Percentiles rank a stretch among this genome's conserved stretches.
phyloP scores from a whole-genome alignment of 352 stramenopile species.

The Globisporangium iwayamae region DNA sequence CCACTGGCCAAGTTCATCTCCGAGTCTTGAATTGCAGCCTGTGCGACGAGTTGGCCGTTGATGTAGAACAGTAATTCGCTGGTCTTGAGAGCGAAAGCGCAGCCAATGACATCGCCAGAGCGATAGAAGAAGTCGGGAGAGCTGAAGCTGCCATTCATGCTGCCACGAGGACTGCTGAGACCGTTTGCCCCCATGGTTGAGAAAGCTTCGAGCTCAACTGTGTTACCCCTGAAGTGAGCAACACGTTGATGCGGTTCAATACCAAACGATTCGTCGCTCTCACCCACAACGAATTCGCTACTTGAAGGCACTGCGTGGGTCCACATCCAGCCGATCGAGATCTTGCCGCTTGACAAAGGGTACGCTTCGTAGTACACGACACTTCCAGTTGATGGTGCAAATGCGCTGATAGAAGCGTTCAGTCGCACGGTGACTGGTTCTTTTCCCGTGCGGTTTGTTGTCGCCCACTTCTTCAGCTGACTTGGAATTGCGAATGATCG shows the following conservation, averaged over 20 bases:
- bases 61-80: slow-evolving; percentile 51
- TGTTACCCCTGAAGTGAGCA: slow-evolving; percentile 26
- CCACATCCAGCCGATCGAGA: slow-evolving; percentile 53
- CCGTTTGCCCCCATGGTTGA: slow-evolving; percentile 15
- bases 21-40: slow-evolving; percentile 5
- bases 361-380: slow-evolving; percentile 57
- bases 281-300: slow-evolving; percentile 35
- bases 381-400: neutral
- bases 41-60: slow-evolving; percentile 44
- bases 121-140: slow-evolving; percentile 45
- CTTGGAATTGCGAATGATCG: slow-evolving; percentile 26
- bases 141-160: slow-evolving; percentile 21
- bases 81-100: slow-evolving; percentile 26
- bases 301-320: slow-evolving; percentile 1
- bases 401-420: slow-evolving; percentile 20
- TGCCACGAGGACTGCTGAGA: slow-evolving; percentile 38
- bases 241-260: slow-evolving; percentile 40
- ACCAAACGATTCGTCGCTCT: slow-evolving; percentile 33
- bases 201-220: slow-evolving; percentile 21
- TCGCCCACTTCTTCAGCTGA: slow-evolving; percentile 51
- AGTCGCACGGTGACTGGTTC: slow-evolving; percentile 39
- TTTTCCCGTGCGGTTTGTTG: slow-evolving; percentile 43
- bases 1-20: neutral
- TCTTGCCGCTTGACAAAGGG: slow-evolving; percentile 41
- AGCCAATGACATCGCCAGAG: slow-evolving; percentile 56